phyloP scores from a whole-genome alignment of 345 rosid genomes.

The Murraya koenigii region DNA sequence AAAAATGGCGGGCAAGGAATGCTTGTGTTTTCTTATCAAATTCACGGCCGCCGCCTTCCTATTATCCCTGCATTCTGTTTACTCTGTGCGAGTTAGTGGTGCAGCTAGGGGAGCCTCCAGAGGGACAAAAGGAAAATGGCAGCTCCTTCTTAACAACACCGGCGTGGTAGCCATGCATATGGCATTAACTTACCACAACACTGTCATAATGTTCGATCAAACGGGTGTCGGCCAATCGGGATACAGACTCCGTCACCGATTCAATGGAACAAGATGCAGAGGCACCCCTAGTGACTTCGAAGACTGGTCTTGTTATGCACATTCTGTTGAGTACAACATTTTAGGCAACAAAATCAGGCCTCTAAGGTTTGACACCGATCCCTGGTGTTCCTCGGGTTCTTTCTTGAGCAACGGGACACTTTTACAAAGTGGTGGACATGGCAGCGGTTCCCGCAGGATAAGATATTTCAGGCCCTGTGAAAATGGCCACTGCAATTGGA shows the following conservation, averaged over 20 bases:
- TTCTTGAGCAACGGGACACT: slow-evolving; percentile 40
- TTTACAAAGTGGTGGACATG: slow-evolving; percentile 41
- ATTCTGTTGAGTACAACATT: slow-evolving; percentile 31
- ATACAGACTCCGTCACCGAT: slow-evolving; percentile 20
- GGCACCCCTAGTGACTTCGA: slow-evolving; percentile 9
- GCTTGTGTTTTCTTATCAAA: background rate
- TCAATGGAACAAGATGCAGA: slow-evolving; percentile 16
- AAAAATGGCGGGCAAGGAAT: slow-evolving; percentile 4
- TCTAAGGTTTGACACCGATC: slow-evolving; percentile 30
- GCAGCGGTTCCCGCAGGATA: slow-evolving; percentile 22
- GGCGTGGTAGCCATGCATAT: slow-evolving; percentile 41
- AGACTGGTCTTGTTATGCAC: slow-evolving; percentile 33
- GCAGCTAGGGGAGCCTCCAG: background rate
- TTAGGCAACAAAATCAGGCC: slow-evolving; percentile 26
- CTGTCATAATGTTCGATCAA: slow-evolving; percentile 38
- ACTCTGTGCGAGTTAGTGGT: background rate
- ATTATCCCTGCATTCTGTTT: background rate
- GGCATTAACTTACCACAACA: slow-evolving; percentile 32
- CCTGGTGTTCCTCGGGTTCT: slow-evolving; percentile 46
- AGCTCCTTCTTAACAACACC: slow-evolving; percentile 25
- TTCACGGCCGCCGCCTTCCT: background rate
- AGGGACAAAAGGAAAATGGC: slow-evolving; percentile 28
- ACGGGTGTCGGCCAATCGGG: slow-evolving; percentile 26
- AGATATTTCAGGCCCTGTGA: slow-evolving; percentile 29
- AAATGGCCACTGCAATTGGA: slow-evolving; percentile 31